Conservation (phyloP, 1,284 basidiomycete genomes). For the Salmacisia buchloeana region DNA sequence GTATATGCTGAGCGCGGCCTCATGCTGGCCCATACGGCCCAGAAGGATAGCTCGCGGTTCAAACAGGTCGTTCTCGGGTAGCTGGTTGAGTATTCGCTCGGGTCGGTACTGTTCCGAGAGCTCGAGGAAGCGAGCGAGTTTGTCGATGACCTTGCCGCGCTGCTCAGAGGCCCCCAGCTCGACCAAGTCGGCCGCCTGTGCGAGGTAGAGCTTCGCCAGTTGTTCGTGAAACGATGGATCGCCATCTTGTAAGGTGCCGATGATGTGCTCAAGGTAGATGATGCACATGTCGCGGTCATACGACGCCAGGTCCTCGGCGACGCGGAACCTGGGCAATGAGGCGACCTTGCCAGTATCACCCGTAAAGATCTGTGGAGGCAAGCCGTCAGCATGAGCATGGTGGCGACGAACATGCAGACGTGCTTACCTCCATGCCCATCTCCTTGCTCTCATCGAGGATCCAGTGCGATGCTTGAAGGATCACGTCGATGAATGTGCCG, state of each 20-base stretch:
- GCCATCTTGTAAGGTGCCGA: constrained; percentile 67
- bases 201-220: constrained; percentile 75
- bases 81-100: constrained; percentile 69
- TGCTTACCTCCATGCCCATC: constrained; percentile 67
- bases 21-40: constrained; percentile 81
- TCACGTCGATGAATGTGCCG: constrained; percentile 35
- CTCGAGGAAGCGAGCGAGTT: constrained; percentile 72
- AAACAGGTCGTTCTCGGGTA: constrained; percentile 61
- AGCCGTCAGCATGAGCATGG: background rate
- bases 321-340: constrained; percentile 54
- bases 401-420: background rate
- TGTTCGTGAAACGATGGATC: constrained; percentile 74
- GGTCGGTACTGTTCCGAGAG: constrained; percentile 67
- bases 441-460: constrained; percentile 68
- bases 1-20: constrained; percentile 86
- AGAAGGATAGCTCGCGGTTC: constrained; percentile 84
- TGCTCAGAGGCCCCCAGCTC: constrained; percentile 53
- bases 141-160: constrained; percentile 59
- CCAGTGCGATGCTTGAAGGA: constrained; percentile 64
- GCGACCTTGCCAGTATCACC: constrained; percentile 72
- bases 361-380: constrained; percentile 70
- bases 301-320: constrained; percentile 60
- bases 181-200: constrained; percentile 58
- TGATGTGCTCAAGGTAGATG: constrained; percentile 80
- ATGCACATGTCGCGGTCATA: constrained; percentile 62